Percentiles rank a stretch among this genome's conserved stretches.
These are phyloP conservation scores for Dictyostelium firmibasis DNA, from an alignment of 78 protist species.

Conservation along the genomic window DNA sequence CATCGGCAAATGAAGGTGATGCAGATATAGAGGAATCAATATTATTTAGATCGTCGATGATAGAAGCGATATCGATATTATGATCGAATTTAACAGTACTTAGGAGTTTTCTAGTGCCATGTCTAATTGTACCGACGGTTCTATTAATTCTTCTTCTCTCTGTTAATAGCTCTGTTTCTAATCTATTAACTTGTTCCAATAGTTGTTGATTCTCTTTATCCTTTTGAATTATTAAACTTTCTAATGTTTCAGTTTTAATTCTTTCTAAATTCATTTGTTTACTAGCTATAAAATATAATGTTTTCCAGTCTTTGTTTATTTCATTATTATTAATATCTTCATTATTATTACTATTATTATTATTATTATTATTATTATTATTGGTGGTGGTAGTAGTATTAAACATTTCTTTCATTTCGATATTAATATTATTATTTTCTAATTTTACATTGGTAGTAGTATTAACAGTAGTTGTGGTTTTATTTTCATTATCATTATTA, in stretches of 20 bases:
- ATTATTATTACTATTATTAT: background rate
- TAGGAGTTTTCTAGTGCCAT: conserved; percentile 10
- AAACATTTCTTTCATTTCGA: no score
- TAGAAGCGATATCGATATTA: conserved; percentile 30
- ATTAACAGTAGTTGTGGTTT: no score
- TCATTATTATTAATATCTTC: background rate
- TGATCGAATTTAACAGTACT: conserved; percentile 21
- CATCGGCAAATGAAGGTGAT: conserved; percentile 2
- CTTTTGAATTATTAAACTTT: conserved; percentile 12
- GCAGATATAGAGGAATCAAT: background rate
- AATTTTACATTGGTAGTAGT: no score
- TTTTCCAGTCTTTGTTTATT: conserved; percentile 32
- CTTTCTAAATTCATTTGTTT: conserved; percentile 27
- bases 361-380: background rate
- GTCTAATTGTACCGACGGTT: conserved; percentile 49
- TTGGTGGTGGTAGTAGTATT: no score
- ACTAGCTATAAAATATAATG: conserved; percentile 6
- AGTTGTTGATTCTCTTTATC: conserved; percentile 31
- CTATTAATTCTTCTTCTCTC: conserved; percentile 36
- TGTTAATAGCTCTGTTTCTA: background rate
- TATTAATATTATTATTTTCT: background rate
- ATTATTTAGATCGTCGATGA: conserved; percentile 40
- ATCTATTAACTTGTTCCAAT: background rate
- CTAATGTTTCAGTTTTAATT: conserved; percentile 14
- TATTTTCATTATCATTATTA: background rate